Evolutionary conservation across 2,329 filamentous ascomycete species (phyloP), one percentile per base, ranked within the genome.

Genomic region (Peltaster fructicola): DNA sequence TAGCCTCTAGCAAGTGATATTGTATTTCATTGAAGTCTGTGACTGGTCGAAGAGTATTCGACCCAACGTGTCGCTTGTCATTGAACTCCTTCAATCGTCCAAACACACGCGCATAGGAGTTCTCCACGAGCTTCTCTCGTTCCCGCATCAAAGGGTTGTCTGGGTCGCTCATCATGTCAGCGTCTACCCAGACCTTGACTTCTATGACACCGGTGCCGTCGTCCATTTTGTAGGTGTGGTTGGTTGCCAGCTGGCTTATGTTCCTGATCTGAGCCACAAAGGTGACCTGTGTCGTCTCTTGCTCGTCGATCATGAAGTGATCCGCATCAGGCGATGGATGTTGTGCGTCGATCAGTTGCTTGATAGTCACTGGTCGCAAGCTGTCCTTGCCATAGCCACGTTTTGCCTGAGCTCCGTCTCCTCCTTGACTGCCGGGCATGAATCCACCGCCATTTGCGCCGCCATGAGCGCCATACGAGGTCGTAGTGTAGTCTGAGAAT

Each of bases 181-280:
- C 54, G 52, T 85, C 75, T 29, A 78, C 63, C 76, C 78, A 91
- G 50, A 77, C 73, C 59, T 88, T 90, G 38, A 81, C 84, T 53
- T 98, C 90, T 41, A 93, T 74, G 33, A 73, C 64, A 31, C 81
- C 84, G 1, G 90, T 98, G 48, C 88, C 88, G 53, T 98, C 88
- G 54, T 98, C 88, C 41, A 98, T 61, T 44, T 74, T 78, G 64
- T 90, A 91, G 22, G 80, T 92, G 38, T 82, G 72, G 56, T 92
- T 90, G 38, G 85, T 93, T 19, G 75, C 68, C 56, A 91, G 81
- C n/a, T 68, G 65, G 46, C 70, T 77, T 53, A 93, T 72, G 53
- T 73, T 73, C 48, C 82, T 80, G 41, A 98, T 73, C 61, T 93
- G 85, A 25, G 80, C 88, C 32, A 98, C 70, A 38, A 95, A 74